phyloP scores from a whole-genome alignment of 139 green algal genomes.

The Coelastrella sp. region DNA sequence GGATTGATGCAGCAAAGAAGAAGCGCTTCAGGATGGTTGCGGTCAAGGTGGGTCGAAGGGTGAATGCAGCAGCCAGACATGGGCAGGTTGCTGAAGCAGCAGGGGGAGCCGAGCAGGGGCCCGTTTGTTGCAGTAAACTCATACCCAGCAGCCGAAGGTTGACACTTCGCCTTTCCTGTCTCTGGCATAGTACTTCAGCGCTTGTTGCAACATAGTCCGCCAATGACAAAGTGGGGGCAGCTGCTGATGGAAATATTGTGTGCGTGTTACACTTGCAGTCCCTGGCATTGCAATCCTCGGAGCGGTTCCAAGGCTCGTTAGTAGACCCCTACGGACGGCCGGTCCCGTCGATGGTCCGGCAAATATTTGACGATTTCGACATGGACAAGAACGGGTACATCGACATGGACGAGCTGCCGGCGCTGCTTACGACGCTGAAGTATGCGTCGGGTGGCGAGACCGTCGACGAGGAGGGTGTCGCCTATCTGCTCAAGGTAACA shows the following conservation, averaged over 20 bases:
- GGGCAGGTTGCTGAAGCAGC: no score
- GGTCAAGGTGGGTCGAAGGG: slow-evolving; percentile 4
- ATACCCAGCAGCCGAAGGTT: no score
- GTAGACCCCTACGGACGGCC: slow-evolving; percentile 36
- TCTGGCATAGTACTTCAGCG: no score
- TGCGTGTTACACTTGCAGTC: neutral
- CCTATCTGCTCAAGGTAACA: neutral
- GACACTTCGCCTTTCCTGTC: no score
- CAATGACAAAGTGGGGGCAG: neutral
- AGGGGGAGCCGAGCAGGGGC: no score
- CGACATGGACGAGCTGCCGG: neutral
- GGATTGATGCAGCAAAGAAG: slow-evolving; percentile 53
- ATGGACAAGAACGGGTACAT: slow-evolving; percentile 35
- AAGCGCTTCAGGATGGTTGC: slow-evolving; percentile 44
- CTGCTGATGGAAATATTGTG: neutral
- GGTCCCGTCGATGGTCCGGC: neutral
- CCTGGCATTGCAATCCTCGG: neutral
- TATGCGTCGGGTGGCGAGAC: neutral
- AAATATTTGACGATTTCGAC: slow-evolving; percentile 70
- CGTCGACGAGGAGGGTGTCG: neutral
- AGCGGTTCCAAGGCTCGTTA: slow-evolving; percentile 45
- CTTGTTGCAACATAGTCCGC: no score
- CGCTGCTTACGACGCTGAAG: neutral
- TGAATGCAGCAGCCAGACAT: neutral
- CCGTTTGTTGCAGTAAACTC: no score